These are phyloP conservation scores for Leccinum longicurvipes DNA, from an alignment of 768 basidiomycete species.

Conservation along the genomic window DNA sequence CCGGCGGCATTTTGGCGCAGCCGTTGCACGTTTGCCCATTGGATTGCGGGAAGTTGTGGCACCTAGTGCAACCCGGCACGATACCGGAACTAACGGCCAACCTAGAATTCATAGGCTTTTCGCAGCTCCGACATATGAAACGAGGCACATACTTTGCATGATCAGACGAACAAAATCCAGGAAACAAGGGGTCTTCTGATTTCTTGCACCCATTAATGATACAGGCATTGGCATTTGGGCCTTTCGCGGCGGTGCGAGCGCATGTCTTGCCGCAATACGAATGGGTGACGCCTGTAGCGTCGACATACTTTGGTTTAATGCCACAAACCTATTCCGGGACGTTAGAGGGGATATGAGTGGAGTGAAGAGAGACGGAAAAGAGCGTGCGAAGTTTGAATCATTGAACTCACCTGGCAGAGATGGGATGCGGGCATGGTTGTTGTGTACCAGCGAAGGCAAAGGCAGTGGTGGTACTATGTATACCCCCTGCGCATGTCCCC, in stretches of 20 bases:
- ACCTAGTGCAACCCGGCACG: slow-evolving; percentile 48
- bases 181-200: slow-evolving; percentile 47
- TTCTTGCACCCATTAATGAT: slow-evolving; percentile 50
- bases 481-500: slow-evolving; percentile 12
- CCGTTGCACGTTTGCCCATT: slow-evolving; percentile 46
- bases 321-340: slow-evolving; percentile 47
- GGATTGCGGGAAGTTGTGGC: slow-evolving; percentile 44
- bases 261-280: slow-evolving; percentile 62
- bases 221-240: slow-evolving; percentile 40
- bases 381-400: slow-evolving; percentile 7
- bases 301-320: slow-evolving; percentile 59
- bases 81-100: slow-evolving; percentile 50
- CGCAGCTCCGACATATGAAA: slow-evolving; percentile 1
- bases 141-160: slow-evolving; percentile 49
- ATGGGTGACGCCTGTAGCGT: slow-evolving; percentile 52
- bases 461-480: slow-evolving; percentile 17
- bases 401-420: slow-evolving; percentile 26
- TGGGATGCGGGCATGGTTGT: slow-evolving; percentile 19
- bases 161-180: slow-evolving; percentile 55
- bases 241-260: slow-evolving; percentile 40
- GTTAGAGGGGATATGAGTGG: slow-evolving; percentile 8
- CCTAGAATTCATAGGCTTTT: slow-evolving; percentile 31
- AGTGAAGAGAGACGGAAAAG: slow-evolving; percentile 6
- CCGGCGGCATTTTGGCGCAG: slow-evolving; percentile 46
- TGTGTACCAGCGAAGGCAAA: slow-evolving; percentile 4